Evolutionary conservation across 495 filamentous ascomycete genomes (phyloP).

Genomic region (Neohortaea acidophila): DNA sequence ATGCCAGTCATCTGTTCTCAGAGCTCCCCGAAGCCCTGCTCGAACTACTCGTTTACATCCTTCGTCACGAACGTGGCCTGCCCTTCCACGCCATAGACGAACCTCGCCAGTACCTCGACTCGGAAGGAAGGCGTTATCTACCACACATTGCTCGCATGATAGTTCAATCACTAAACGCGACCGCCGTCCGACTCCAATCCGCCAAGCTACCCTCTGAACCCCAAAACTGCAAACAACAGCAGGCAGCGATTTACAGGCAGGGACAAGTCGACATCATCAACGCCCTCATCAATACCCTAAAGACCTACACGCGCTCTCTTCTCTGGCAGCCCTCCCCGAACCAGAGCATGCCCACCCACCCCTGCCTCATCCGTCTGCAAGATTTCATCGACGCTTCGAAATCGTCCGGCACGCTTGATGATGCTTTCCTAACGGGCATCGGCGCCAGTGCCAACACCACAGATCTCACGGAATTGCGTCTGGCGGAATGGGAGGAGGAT

Average conservation of each 20-base stretch:
- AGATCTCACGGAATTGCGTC: conserved; percentile 7
- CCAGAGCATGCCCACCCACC: not conserved
- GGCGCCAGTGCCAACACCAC: conserved; percentile 5
- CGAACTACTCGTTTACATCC: conserved; percentile 15
- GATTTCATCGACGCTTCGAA: conserved; percentile 8
- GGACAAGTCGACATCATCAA: conserved; percentile 19
- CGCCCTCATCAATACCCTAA: conserved; percentile 12
- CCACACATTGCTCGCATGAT: conserved; percentile 16
- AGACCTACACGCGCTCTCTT: conserved; percentile 8
- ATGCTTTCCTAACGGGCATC: conserved; percentile 12
- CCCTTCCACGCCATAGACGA: conserved; percentile 1
- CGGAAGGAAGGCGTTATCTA: conserved; percentile 4
- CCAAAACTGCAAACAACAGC: conserved; percentile 18
- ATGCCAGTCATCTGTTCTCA: conserved; percentile 1
- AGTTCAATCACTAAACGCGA: conserved; percentile 10
- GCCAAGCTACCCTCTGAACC: not conserved
- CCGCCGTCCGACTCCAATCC: conserved; percentile 4
- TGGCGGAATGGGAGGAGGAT: conserved; percentile 21
- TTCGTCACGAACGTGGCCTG: conserved; percentile 14
- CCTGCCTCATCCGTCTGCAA: conserved; percentile 9
- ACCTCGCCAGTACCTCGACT: conserved; percentile 3
- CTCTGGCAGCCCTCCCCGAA: not conserved
- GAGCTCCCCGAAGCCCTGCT: conserved; percentile 11
- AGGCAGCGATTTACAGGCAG: conserved; percentile 20
- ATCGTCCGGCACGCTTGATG: not conserved